phyloP scores from a whole-genome alignment of 371 early-diverging fungal species.

The Mortierella sp. region DNA sequence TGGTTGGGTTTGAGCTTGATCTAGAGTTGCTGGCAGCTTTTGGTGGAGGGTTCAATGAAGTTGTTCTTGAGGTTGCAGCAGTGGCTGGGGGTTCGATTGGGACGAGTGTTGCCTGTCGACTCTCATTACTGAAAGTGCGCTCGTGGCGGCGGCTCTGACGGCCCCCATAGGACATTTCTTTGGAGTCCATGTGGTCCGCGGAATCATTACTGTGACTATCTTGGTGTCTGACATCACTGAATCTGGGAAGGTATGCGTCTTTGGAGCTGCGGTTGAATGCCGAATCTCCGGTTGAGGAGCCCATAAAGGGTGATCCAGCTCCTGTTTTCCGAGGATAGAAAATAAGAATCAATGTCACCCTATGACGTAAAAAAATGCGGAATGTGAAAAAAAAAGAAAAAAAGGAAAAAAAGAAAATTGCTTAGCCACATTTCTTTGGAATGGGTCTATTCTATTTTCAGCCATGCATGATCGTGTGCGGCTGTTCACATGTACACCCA shows the following conservation, averaged over 20 bases:
- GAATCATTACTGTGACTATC: slow-evolving; percentile 1
- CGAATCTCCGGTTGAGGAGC: slow-evolving; percentile 3
- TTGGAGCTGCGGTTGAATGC: neutral
- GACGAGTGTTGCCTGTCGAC: neutral
- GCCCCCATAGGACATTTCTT: neutral
- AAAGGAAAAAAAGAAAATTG: neutral
- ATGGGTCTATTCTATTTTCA: slow-evolving; percentile 8
- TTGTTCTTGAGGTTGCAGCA: neutral
- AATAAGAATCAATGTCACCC: slow-evolving; percentile 37
- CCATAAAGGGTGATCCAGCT: slow-evolving; percentile 19
- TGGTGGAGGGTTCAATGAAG: neutral
- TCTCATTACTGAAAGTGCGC: slow-evolving; percentile 1
- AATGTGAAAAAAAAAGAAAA: slow-evolving; percentile 15
- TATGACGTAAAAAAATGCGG: neutral
- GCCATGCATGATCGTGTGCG: neutral
- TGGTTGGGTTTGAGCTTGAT: neutral
- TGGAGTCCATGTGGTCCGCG: neutral
- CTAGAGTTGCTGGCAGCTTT: neutral
- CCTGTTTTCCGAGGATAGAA: slow-evolving; percentile 38
- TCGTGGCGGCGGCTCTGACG: neutral
- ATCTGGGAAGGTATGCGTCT: slow-evolving; percentile 18
- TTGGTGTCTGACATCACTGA: slow-evolving; percentile 16
- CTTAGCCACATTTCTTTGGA: slow-evolving; percentile 4
- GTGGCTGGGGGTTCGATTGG: neutral
- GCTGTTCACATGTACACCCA: too few species aligned